These are phyloP conservation scores for Zymoseptoria tritici DNA, from an alignment of 2,329 filamentous ascomycete species.

Conservation along the genomic window DNA sequence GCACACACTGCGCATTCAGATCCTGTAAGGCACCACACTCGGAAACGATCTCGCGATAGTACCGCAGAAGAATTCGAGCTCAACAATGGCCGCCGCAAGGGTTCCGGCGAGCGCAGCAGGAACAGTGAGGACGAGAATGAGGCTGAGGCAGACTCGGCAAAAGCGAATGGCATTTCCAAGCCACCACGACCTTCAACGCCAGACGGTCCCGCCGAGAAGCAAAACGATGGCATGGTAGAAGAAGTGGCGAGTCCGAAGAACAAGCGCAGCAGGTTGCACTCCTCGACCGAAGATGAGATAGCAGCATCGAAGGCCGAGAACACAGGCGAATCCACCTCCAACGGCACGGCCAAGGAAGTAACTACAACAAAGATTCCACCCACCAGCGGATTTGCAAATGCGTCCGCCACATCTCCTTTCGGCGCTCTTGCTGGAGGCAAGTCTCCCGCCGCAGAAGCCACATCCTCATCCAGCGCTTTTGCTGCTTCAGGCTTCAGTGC, in stretches of 20 bases:
- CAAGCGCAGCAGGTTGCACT: constrained; percentile 37
- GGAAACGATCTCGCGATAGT: constrained; percentile 43
- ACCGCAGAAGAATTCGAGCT: constrained; percentile 29
- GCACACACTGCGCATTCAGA: constrained; percentile 28
- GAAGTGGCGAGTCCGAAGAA: constrained; percentile 40
- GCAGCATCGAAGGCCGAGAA: constrained; percentile 10
- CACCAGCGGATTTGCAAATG: constrained; percentile 39
- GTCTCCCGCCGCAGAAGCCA: constrained; percentile 24
- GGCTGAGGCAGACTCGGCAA: constrained; percentile 5
- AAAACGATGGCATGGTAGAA: constrained; percentile 14
- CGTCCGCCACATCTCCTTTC: constrained; percentile 43
- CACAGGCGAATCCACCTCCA: constrained; percentile 21
- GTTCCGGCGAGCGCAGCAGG: constrained; percentile 27
- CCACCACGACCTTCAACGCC: constrained; percentile 16
- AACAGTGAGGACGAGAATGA: constrained; percentile 22
- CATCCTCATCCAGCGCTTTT: constrained; percentile 45
- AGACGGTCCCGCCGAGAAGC: constrained; percentile 11
- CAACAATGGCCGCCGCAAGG: constrained; percentile 27
- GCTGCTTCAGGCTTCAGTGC: constrained; percentile 41
- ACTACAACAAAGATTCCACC: constrained; percentile 14
- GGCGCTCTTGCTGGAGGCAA: constrained; percentile 35
- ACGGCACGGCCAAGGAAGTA: constrained; percentile 12
- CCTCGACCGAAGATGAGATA: constrained; percentile 23
- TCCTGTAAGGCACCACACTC: constrained; percentile 34
- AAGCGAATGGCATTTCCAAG: constrained; percentile 22